Conservation (phyloP, 2,329 filamentous ascomycete genomes). For the Colletotrichum tabaci region DNA sequence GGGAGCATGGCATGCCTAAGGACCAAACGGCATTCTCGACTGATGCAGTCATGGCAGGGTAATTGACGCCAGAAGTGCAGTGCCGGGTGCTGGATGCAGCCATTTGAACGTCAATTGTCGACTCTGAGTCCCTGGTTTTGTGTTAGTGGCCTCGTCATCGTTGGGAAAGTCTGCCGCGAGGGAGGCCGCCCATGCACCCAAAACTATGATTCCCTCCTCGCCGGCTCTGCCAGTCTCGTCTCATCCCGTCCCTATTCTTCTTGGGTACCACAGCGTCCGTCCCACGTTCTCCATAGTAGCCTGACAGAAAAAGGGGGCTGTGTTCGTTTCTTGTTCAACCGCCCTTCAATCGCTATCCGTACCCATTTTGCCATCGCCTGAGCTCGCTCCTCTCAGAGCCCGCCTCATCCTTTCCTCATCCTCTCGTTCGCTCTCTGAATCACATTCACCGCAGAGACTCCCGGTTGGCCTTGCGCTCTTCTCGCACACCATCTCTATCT, state of each 20-base stretch:
- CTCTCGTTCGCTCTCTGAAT: too few relatives aligned
- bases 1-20: not conserved
- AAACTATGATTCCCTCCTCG: conserved; percentile 7
- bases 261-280: conserved; percentile 23
- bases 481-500: conserved; percentile 35
- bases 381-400: conserved; percentile 18
- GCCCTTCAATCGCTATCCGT: not conserved
- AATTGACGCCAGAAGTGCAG: not conserved
- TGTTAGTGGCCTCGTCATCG: conserved; percentile 4
- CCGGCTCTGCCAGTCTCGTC: conserved; percentile 10
- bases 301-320: conserved; percentile 42
- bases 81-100: not conserved
- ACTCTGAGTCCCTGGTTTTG: not conserved
- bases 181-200: conserved; percentile 21
- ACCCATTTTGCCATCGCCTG: conserved; percentile 28
- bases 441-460: conserved; percentile 25
- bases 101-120: not conserved
- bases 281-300: conserved; percentile 37
- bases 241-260: conserved; percentile 26
- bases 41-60: conserved; percentile 12
- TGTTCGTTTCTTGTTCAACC: conserved; percentile 39
- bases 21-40: too few relatives aligned
- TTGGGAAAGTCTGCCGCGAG: not conserved
- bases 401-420: conserved; percentile 17
- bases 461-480: conserved; percentile 30